A percentile compares a stretch with the other conserved stretches of the same genome.
Evolutionary conservation across 1,284 basidiomycete species (phyloP).

Genomic region (Malassezia pachydermatis): DNA sequence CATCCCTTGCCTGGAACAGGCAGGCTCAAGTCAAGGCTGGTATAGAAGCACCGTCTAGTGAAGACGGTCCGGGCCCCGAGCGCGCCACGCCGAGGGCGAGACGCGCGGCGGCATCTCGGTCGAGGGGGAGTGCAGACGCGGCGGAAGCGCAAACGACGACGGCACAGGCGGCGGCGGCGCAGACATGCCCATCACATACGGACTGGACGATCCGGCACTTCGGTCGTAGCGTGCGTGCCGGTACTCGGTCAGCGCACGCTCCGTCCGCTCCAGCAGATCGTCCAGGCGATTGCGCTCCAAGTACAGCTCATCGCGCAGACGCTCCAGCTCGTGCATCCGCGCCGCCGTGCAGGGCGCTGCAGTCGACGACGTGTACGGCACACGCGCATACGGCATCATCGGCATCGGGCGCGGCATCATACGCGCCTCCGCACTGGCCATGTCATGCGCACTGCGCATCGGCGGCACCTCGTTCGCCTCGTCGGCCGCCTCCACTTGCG

Average conservation of each 20-base stretch:
- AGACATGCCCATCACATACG: too few species aligned
- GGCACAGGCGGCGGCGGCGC: neutral
- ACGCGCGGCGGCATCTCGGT: too few species aligned
- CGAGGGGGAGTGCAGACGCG: neutral
- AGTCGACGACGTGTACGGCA: neutral
- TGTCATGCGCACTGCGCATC: neutral
- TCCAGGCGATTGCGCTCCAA: conserved; percentile 33
- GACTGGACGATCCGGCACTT: too few species aligned
- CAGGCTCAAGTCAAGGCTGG: too few species aligned
- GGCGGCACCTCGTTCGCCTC: neutral
- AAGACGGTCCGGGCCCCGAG: too few species aligned
- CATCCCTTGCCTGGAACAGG: too few species aligned
- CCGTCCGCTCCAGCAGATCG: conserved; percentile 31
- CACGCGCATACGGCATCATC: conserved; percentile 17
- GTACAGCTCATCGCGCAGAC: conserved; percentile 32
- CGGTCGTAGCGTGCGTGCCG: conserved; percentile 14
- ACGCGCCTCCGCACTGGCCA: neutral
- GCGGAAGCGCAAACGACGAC: neutral
- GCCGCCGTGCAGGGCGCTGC: neutral
- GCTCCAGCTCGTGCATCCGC: conserved; percentile 26
- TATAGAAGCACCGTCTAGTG: too few species aligned
- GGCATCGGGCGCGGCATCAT: neutral
- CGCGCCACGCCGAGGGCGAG: too few species aligned
- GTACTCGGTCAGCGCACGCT: conserved; percentile 22
- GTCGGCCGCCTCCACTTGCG: neutral